Percentiles rank a stretch among this genome's conserved stretches.
Evolutionary conservation across 2,329 filamentous ascomycete species (phyloP).

Genomic region (Nothophaeocryptopus gaeumannii): DNA sequence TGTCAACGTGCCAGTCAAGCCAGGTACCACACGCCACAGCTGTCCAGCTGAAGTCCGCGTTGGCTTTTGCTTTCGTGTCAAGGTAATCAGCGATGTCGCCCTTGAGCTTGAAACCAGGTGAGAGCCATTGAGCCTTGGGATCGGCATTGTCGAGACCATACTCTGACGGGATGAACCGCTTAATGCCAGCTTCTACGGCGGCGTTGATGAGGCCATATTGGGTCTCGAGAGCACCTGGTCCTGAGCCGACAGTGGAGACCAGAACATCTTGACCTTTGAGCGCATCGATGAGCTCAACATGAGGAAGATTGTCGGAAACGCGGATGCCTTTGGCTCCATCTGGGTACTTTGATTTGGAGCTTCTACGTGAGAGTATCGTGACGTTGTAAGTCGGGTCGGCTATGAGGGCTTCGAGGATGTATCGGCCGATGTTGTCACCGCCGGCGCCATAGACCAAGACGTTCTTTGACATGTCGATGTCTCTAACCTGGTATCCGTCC

Average conservation of each 20-base stretch:
- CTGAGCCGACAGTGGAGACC: conserved; percentile 33
- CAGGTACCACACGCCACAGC: conserved; percentile 33
- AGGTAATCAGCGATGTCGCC: conserved; percentile 36
- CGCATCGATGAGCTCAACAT: conserved; percentile 32
- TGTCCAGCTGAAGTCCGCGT: conserved; percentile 31
- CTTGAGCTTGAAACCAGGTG: conserved; percentile 37
- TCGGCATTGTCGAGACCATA: conserved; percentile 41
- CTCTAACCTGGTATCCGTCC: no score
- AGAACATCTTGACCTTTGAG: conserved; percentile 40
- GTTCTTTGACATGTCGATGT: background rate
- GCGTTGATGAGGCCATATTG: conserved; percentile 40
- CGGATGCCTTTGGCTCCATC: conserved; percentile 8
- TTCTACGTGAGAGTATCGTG: conserved; percentile 16
- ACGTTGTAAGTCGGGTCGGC: conserved; percentile 12
- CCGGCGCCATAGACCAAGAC: conserved; percentile 22
- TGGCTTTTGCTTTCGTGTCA: conserved; percentile 21
- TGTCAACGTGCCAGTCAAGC: conserved; percentile 33
- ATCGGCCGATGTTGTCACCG: conserved; percentile 20
- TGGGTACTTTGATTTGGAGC: conserved; percentile 18
- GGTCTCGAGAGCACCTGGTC: conserved; percentile 28
- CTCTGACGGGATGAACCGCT: conserved; percentile 43
- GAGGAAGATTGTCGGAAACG: conserved; percentile 15
- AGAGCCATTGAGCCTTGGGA: conserved; percentile 25
- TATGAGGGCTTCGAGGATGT: conserved; percentile 18
- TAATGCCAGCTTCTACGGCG: conserved; percentile 40